A percentile compares a stretch with the other conserved stretches of the same genome.
These are phyloP conservation scores for Scutellaria galericulata DNA, from an alignment of 257 asterid genomes.

Conservation along the genomic window DNA sequence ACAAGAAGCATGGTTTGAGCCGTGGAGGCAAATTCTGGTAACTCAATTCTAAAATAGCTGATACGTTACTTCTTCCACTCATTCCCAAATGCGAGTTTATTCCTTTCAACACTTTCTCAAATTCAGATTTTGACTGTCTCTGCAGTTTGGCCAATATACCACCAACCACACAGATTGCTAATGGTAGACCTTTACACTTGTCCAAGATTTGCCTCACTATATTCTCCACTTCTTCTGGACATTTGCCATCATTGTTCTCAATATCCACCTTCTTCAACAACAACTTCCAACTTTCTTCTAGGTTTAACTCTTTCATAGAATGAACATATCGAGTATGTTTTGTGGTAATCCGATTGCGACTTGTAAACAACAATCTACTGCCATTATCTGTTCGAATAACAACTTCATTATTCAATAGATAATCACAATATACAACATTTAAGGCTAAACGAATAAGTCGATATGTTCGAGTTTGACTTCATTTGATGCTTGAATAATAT, in stretches of 20 bases:
- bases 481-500: no score
- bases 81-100: background rate
- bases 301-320: conserved; percentile 18
- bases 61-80: background rate
- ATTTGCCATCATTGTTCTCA: background rate
- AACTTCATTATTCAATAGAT: no score
- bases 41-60: conserved; percentile 29
- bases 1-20: conserved; percentile 36
- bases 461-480: no score
- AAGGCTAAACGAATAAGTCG: no score
- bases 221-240: conserved; percentile 24
- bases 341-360: conserved; percentile 14
- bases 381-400: conserved; percentile 11
- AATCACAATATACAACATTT: no score
- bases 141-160: conserved; percentile 24
- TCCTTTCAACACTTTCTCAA: conserved; percentile 31
- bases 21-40: conserved; percentile 35
- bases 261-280: conserved; percentile 13
- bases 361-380: conserved; percentile 34
- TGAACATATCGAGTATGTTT: background rate
- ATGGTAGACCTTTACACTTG: conserved; percentile 34
- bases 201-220: conserved; percentile 32
- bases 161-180: conserved; percentile 33
- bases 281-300: conserved; percentile 37
- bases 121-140: conserved; percentile 16